Evolutionary conservation across 2,329 filamentous ascomycete species (phyloP).

Genomic region (Fusarium acutatum): DNA sequence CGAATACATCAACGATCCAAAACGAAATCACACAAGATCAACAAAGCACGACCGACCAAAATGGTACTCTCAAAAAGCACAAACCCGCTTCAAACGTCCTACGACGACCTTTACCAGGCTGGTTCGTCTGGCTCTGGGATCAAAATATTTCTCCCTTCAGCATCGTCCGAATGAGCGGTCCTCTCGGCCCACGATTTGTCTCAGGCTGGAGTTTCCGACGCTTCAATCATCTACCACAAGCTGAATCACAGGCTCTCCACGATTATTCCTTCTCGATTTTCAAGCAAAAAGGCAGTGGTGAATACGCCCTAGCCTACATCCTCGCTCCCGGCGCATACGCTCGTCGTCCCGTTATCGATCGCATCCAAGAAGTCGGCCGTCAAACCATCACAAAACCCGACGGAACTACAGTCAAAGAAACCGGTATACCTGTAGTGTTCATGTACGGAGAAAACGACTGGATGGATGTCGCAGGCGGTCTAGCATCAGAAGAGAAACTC

Average conservation of each 20-base stretch:
- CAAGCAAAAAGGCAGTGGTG: slow-evolving; percentile 88
- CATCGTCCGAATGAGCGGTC: slow-evolving; percentile 86
- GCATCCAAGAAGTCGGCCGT: slow-evolving; percentile 88
- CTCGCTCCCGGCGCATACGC: slow-evolving; percentile 94
- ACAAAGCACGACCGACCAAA: slow-evolving; percentile 52
- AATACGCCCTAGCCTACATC: slow-evolving; percentile 92
- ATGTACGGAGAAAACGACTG: slow-evolving; percentile 99
- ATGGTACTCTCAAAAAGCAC: slow-evolving; percentile 50
- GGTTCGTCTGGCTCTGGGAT: slow-evolving; percentile 95
- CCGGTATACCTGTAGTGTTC: slow-evolving; percentile 83
- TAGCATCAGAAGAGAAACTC: slow-evolving; percentile 81
- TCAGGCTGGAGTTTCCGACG: slow-evolving; percentile 94
- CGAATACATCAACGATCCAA: slow-evolving; percentile 74
- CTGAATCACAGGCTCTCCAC: slow-evolving; percentile 86
- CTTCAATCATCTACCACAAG: slow-evolving; percentile 85
- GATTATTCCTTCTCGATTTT: slow-evolving; percentile 96
- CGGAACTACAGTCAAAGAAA: slow-evolving; percentile 54
- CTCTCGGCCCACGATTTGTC: slow-evolving; percentile 88
- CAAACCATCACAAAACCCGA: slow-evolving; percentile 58
- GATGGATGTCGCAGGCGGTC: slow-evolving; percentile 94
- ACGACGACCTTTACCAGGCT: slow-evolving; percentile 75
- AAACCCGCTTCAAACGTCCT: slow-evolving; percentile 45
- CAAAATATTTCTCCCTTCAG: slow-evolving; percentile 96
- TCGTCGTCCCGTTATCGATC: slow-evolving; percentile 83
- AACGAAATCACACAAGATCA: slow-evolving; percentile 85